Evolutionary conservation across 495 filamentous ascomycete genomes (phyloP), one percentile per base, ranked within the genome.

Genomic region (Articulospora tetracladia): DNA sequence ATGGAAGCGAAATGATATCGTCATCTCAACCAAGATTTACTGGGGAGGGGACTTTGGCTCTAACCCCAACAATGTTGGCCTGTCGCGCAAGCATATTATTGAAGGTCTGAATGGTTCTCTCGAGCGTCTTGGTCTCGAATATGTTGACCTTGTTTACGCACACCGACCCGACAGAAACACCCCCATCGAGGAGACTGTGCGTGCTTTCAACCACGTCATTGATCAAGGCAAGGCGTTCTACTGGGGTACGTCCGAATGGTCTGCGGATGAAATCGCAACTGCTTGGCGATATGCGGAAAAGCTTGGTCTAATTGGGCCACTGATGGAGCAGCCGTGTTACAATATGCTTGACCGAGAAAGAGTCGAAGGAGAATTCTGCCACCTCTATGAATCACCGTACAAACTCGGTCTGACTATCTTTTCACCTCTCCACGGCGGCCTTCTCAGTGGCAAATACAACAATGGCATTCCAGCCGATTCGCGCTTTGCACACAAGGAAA

Each of bases 221-320:
- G 77, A 86, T 70, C 80, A 80, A 48, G 88, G 90, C 47, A 88
- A 91, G 75, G 85, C 87, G 23, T 87, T 94, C 69, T 94, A 95
- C 80, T 96, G 91, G 92, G 92, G 92, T 30, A 95, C 92, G 0
- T 90, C 87, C 0, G 90, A 93, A 77, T 95, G 91, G 92, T 79
- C 77, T 58, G 90, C 91, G 8, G 84, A 83, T 53, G 89, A 96
- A 75, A 93, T 96, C 68, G 79, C 83, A 10, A 79, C 87, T 59
- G 92, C 92, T 6, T 91, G 86, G 76, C 77, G 84, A 44, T 73
- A 89, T 34, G 92, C 92, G 13, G 87, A 91, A 59, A 79, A 76
- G 59, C 77, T 94, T 39, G 82, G 85, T 22, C 78, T 96, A n/a
- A 84, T 96, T 58, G 90, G 87, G 1, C 92, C 91, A 10, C 70